A percentile compares a stretch with the other conserved stretches of the same genome.
Evolutionary conservation across 1,139 yeast species (phyloP).

Genomic region (Pichia terricola): DNA sequence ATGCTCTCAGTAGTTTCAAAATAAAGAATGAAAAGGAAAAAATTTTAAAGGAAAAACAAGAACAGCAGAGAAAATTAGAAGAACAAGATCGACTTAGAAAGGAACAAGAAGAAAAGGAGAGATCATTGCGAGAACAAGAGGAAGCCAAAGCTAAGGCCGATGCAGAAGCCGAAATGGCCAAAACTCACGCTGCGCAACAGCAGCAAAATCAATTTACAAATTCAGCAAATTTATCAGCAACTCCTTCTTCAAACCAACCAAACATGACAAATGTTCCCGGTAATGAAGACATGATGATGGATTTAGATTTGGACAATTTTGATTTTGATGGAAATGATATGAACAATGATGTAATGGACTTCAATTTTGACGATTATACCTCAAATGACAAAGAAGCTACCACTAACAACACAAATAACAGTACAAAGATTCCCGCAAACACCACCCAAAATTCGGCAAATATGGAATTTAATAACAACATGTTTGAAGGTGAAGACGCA

Average conservation of each 20-base stretch:
- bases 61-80: slow-evolving; percentile 9
- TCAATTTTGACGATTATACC: slow-evolving; percentile 3
- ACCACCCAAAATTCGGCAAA: too few species aligned
- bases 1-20: slow-evolving; percentile 25
- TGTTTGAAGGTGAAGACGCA: slow-evolving; percentile 4
- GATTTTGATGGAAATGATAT: slow-evolving; percentile 15
- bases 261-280: not conserved
- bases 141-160: not conserved
- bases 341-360: slow-evolving; percentile 7
- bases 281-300: slow-evolving; percentile 14
- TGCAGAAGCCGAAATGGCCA: not conserved
- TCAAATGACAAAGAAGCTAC: slow-evolving; percentile 1
- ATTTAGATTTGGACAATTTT: slow-evolving; percentile 24
- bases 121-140: not conserved
- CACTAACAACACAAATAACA: not conserved
- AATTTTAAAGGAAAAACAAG: slow-evolving; percentile 15
- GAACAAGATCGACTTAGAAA: slow-evolving; percentile 7
- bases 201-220: not conserved
- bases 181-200: not conserved
- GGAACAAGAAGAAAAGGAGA: slow-evolving; percentile 5
- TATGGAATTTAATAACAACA: too few species aligned
- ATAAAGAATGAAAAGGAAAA: slow-evolving; percentile 22
- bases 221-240: not conserved
- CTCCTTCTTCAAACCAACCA: too few species aligned
- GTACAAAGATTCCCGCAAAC: too few species aligned